Evolutionary conservation across 2,329 filamentous ascomycete species (phyloP), one percentile per base, ranked within the genome.

Genomic region (Kalaharituber pfeilii): DNA sequence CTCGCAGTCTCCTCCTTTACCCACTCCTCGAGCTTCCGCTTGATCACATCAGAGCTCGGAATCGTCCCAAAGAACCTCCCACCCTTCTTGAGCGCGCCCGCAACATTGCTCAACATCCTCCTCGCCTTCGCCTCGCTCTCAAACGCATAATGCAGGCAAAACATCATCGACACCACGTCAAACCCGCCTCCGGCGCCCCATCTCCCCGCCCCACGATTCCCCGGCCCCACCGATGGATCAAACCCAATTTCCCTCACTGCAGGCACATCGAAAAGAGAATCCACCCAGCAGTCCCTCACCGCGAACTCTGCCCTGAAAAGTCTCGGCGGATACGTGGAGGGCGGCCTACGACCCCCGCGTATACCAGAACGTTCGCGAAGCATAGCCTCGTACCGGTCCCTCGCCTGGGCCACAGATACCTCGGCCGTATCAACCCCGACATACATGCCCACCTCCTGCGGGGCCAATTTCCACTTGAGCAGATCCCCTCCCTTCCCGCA

Each of bases 161-260:
- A 98, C 91, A 98, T 98, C 79, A 94, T 94, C 66, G 83, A 87
- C 59, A 98, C 89, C 42, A 96, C 84, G 66, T 98, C 91, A 63
- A 96, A 98, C 3, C 89, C 88, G 53, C 82, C 82, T 52, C 79
- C 79, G 13, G 25, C 15, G 13, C 9, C 27, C 47, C 47, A 50
- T 26, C 47, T 18, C 6, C 47, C 47, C 4, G 24, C 47, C 22
- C 27, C 27, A 3, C 33, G 33, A 47, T 13, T 25, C 18, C 42
- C 42, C 8, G 24, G 57, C 77, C 76, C 69, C 77, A 81, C 36
- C 79, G 80, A 68, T 79, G 77, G 73, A 64, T 94, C 85, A 62
- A 94, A 94, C 22, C 91, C 91, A 27, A 98, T 86, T 54, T 94
- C 78, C 50, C 78, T 78, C 50, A 98, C 75, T 61, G 95, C 82